Evolutionary conservation across 2,329 filamentous ascomycete genomes (phyloP), one percentile per base, ranked within the genome.

Genomic region (Venturia asperata): DNA sequence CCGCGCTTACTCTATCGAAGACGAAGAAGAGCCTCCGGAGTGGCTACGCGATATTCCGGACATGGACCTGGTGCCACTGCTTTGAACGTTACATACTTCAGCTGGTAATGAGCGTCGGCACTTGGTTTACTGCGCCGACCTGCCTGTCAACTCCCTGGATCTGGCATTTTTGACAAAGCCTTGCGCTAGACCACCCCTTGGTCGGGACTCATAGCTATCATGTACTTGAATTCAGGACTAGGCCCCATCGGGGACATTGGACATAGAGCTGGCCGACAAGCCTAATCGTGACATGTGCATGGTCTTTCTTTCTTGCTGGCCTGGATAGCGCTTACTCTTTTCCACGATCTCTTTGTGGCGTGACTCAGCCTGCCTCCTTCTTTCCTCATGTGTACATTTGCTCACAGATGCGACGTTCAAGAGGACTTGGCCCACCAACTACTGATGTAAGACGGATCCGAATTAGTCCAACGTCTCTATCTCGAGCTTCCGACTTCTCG

Each of bases 21-120:
- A 63, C 24, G 42, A 34, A 55, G n/a, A 6, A 10, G 42, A 41
- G 7, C 19, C 34, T 47, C 62, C 62, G 2, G 34, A 30, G 13
- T 63, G 45, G 41, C 9, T 63, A 9, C 21, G 1, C 15, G 30
- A 63, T 17, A 37, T 63, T 9, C 62, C 62, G 4, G 62, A 63
- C 21, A 27, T 49, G 62, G 42, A 63, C 39, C 24, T 63, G 21
- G 37, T 63, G 15, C 42, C 41, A 24, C 24, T 63, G 9, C 30
- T 63, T n/a, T 58, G 52, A 58, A 24, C 30, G 10, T 9, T 58
- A 19, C 30, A 19, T 17, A 13, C 30, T 34, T 3, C 37, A 5
- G 30, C 27, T 58, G 5, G 19, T 37, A 27, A 10, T 37, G 27
- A 58, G 1, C 2, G 5, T 37, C 30, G 15, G 15, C 52, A n/a